phyloP scores from a whole-genome alignment of 176 grass and related monocot species.

The Oropetium thomaeum region DNA sequence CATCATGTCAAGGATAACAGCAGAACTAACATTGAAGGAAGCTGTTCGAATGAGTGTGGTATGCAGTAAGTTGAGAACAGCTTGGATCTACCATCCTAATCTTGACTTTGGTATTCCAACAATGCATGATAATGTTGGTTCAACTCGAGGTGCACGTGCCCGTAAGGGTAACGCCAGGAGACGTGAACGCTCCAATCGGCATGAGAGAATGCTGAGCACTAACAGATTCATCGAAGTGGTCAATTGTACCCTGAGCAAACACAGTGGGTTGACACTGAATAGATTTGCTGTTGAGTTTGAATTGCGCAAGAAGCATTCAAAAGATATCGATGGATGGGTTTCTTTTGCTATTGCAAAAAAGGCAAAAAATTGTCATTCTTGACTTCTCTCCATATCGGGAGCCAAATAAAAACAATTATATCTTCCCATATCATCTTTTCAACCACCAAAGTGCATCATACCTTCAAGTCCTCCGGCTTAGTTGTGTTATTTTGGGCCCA shows the following conservation, averaged over 20 bases:
- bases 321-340: constrained; percentile 34
- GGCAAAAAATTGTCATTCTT: neutral
- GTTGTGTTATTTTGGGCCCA: too few species aligned
- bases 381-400: too few species aligned
- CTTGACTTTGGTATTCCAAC: neutral
- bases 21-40: constrained; percentile 15
- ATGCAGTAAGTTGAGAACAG: neutral
- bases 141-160: neutral
- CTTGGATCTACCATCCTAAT: too few species aligned
- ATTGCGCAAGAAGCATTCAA: too few species aligned
- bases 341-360: neutral
- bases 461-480: too few species aligned
- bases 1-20: too few species aligned
- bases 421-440: too few species aligned
- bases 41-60: neutral
- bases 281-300: too few species aligned
- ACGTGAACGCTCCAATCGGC: neutral
- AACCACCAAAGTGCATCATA: too few species aligned
- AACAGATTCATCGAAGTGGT: neutral
- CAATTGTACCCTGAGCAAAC: neutral
- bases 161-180: neutral
- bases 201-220: neutral
- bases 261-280: too few species aligned
- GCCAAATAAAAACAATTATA: too few species aligned
- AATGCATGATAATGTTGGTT: neutral